Evolutionary conservation across 2,329 filamentous ascomycete species (phyloP).

Genomic region (Penicillium sp.): DNA sequence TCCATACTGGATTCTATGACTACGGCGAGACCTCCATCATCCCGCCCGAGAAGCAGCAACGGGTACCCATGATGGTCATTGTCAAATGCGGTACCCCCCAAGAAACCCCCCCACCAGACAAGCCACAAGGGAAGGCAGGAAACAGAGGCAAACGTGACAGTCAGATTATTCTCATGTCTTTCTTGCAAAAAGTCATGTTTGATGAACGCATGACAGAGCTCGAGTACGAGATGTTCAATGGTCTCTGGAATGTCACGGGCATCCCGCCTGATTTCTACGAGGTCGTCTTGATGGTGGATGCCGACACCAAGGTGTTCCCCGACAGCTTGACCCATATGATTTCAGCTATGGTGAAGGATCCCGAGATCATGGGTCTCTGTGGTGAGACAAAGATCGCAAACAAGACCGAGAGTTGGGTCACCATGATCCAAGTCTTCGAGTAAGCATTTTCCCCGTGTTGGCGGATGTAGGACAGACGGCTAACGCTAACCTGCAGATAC

Average conservation of each 20-base stretch:
- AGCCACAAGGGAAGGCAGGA: slow-evolving; percentile 84
- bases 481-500: slow-evolving; percentile 49
- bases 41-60: slow-evolving; percentile 80
- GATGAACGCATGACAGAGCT: slow-evolving; percentile 99
- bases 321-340: slow-evolving; percentile 98
- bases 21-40: slow-evolving; percentile 78
- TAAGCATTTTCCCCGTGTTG: slow-evolving; percentile 32
- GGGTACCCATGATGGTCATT: slow-evolving; percentile 94
- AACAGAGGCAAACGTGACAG: slow-evolving; percentile 98
- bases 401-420: slow-evolving; percentile 90
- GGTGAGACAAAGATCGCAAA: slow-evolving; percentile 99
- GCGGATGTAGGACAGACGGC: too few species aligned
- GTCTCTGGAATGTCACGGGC: slow-evolving; percentile 95
- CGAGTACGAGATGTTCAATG: slow-evolving; percentile 99
- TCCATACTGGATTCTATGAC: slow-evolving; percentile 97
- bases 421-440: slow-evolving; percentile 98
- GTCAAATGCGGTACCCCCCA: slow-evolving; percentile 94
- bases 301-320: slow-evolving; percentile 98
- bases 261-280: slow-evolving; percentile 98
- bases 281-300: slow-evolving; percentile 96
- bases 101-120: slow-evolving; percentile 65
- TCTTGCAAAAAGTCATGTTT: slow-evolving; percentile 99
- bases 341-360: slow-evolving; percentile 97
- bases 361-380: slow-evolving; percentile 97
- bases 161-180: slow-evolving; percentile 98